Evolutionary conservation across 768 basidiomycete genomes (phyloP).

Genomic region (Amanita jacksonii): DNA sequence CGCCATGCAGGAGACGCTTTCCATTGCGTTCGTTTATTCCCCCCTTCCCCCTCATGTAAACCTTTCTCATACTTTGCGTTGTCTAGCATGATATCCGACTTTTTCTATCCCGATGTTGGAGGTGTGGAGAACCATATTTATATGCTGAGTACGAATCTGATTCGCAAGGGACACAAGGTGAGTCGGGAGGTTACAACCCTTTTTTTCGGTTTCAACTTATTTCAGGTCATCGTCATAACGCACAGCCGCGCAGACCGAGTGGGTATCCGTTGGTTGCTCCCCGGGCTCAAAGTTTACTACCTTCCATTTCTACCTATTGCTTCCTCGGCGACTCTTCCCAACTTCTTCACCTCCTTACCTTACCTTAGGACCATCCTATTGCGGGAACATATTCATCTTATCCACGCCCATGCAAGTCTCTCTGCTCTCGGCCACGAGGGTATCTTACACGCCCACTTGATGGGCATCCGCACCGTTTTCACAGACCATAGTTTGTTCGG

Average conservation of each 20-base stretch:
- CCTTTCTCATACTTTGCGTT: background rate
- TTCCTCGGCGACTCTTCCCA: slow-evolving; percentile 88
- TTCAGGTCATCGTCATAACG: slow-evolving; percentile 87
- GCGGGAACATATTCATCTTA: slow-evolving; percentile 75
- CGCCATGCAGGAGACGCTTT: slow-evolving; percentile 8
- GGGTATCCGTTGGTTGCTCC: slow-evolving; percentile 84
- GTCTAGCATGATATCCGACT: slow-evolving; percentile 88
- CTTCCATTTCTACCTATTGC: slow-evolving; percentile 84
- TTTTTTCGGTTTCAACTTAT: too few relatives aligned
- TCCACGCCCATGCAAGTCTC: slow-evolving; percentile 89
- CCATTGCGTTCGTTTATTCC: slow-evolving; percentile 17
- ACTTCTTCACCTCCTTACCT: slow-evolving; percentile 88
- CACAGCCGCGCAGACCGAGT: slow-evolving; percentile 86
- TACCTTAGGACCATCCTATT: slow-evolving; percentile 85
- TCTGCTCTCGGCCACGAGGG: slow-evolving; percentile 90
- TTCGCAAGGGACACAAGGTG: slow-evolving; percentile 80
- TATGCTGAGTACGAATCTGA: slow-evolving; percentile 78
- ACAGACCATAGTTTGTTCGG: slow-evolving; percentile 97
- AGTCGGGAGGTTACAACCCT: slow-evolving; percentile 10
- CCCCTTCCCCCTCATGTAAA: background rate
- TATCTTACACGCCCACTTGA: slow-evolving; percentile 78
- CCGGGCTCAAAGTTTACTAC: slow-evolving; percentile 88
- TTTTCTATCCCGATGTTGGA: slow-evolving; percentile 90
- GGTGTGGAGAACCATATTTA: slow-evolving; percentile 98
- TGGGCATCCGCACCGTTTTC: slow-evolving; percentile 87